Base-by-base conservation (phyloP, 345 rosid species). In the Gossypium bickii region DNA sequence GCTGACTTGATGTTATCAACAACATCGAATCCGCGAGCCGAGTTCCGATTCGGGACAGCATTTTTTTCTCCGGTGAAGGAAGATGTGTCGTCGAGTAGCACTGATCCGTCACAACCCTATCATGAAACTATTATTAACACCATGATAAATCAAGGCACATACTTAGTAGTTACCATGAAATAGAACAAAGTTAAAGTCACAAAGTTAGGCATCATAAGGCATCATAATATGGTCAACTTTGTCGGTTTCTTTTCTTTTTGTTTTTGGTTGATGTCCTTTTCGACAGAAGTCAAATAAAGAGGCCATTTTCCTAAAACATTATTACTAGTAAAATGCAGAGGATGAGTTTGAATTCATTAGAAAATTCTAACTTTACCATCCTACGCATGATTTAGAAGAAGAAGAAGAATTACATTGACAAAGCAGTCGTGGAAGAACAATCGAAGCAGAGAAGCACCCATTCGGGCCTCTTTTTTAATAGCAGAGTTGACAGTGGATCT, bases 361-460 rank as follows among this genome's bases (percentile, higher is more conserved):
- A 34, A 34, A 34, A 34, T 34, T 34, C 38, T 34, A 34, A 34
- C 38, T 34, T 34, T 34, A 34, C 38, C 38, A 34, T 4, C 38
- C 38, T 34, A 34, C 6, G 38, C 38, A 34, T 34, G 6, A 34
- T 34, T 34, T 34, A 15, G 8, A 13, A 16, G 16, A 24, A 12
- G 38, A 17, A 53, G 43, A 15, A 20, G 2, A 65, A 43, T 81
- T 89, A 94, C 98, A 55, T 92, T 94, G 75, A 94, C 97, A 58
- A 94, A 94, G 75, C 98, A 94, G 52, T 94, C 98, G 15, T 92
- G 98, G 89, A 92, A 94, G 86, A 86, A 86, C 71, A 94, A 80
- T 67, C 98, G 97, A 74, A 94, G 88, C 53, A 94, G 76, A 17
- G 97, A 92, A 20, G 97, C 98, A 4, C 97, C 97, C 80, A 86